Percentiles rank a stretch among this genome's conserved stretches.
phyloP scores from a whole-genome alignment of 345 rosid genomes.

The Cardamine chenopodiifolia region DNA sequence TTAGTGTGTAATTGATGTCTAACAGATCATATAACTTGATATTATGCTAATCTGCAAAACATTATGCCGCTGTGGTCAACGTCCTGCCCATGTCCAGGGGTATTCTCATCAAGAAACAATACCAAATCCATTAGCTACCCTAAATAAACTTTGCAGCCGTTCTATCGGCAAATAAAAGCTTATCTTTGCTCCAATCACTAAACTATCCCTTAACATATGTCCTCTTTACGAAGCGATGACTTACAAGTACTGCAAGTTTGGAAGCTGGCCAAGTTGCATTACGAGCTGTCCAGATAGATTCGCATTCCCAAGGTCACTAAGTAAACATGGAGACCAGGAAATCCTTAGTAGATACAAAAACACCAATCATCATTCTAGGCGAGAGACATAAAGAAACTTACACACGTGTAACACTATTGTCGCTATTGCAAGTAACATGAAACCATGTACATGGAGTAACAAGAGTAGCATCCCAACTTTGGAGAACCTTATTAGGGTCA shows the following conservation, averaged over 20 bases:
- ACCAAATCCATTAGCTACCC: background rate
- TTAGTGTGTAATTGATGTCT: too few relatives aligned
- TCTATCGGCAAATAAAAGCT: background rate
- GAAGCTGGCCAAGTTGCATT: constrained; percentile 53
- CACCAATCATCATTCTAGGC: constrained; percentile 12
- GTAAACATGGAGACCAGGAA: background rate
- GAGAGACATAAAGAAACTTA: constrained; percentile 51
- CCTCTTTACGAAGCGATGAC: constrained; percentile 41
- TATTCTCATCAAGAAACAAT: background rate
- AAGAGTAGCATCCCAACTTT: constrained; percentile 93
- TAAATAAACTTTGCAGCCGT: background rate
- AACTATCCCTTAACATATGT: background rate
- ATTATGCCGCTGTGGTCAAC: too few relatives aligned
- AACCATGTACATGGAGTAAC: constrained; percentile 95
- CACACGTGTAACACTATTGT: constrained; percentile 86
- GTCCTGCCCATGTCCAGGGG: too few relatives aligned
- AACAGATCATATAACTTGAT: too few relatives aligned
- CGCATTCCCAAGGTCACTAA: constrained; percentile 54
- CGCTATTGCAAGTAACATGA: constrained; percentile 86
- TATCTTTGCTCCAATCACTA: background rate
- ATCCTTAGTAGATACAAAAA: constrained; percentile 1
- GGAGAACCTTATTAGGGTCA: constrained; percentile 83
- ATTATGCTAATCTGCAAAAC: too few relatives aligned
- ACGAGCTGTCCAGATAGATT: constrained; percentile 49
- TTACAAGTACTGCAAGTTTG: constrained; percentile 90